phyloP scores from a whole-genome alignment of 192 early-diverging fungal genomes.

The Helicostylum pulchrum region DNA sequence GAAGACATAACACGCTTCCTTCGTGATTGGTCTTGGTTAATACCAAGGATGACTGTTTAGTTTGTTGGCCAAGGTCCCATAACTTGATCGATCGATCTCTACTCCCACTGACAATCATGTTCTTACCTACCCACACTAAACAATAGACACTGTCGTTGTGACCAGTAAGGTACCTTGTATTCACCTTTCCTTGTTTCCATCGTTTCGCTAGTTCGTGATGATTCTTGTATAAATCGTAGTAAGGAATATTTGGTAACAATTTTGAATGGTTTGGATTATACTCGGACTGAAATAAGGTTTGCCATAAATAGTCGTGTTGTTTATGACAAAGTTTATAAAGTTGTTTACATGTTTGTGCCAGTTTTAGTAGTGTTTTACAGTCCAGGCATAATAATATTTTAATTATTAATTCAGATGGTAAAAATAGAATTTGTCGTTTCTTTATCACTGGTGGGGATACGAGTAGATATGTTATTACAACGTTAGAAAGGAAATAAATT shows the following conservation, averaged over 20 bases:
- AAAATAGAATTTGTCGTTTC: conserved; percentile 7
- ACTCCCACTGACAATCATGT: conserved; percentile 75
- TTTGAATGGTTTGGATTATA: background rate
- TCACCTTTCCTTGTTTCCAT: conserved; percentile 51
- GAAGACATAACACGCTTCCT: conserved; percentile 75
- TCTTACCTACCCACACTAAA: conserved; percentile 74
- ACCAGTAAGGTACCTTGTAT: conserved; percentile 59
- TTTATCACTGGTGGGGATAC: background rate
- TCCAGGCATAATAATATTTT: conserved; percentile 13
- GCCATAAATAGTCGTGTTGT: conserved; percentile 22
- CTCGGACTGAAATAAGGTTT: conserved; percentile 1
- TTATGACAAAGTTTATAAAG: background rate
- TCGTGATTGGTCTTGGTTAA: conserved; percentile 62
- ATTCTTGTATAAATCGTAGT: conserved; percentile 60
- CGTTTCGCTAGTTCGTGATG: conserved; percentile 55
- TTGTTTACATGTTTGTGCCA: conserved; percentile 8
- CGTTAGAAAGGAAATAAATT: background rate
- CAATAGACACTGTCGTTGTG: conserved; percentile 91
- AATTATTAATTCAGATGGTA: conserved; percentile 22
- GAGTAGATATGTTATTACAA: too few relatives aligned
- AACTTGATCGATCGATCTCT: conserved; percentile 76
- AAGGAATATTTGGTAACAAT: background rate
- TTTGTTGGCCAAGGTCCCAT: conserved; percentile 61
- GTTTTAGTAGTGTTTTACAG: background rate
- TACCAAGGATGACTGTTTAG: conserved; percentile 34